phyloP scores from a whole-genome alignment of 2,329 filamentous ascomycete species.

The Dissoconium aciculare region DNA sequence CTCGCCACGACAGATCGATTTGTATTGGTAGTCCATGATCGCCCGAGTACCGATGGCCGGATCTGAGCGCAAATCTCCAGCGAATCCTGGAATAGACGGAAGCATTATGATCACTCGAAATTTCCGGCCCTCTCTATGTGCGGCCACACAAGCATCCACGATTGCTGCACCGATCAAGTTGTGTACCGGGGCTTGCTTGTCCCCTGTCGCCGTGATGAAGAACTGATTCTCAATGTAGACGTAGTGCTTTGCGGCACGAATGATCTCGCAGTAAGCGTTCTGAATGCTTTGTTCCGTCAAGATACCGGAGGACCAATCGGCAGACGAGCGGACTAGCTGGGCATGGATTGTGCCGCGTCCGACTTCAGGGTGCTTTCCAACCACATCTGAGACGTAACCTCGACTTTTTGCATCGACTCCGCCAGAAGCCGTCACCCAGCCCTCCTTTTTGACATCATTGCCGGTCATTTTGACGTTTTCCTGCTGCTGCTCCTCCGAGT shows the following conservation, averaged over 20 bases:
- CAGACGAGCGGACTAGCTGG: conserved; percentile 77
- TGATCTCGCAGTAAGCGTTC: conserved; percentile 73
- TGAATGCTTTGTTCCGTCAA: conserved; percentile 72
- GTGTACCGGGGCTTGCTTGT: conserved; percentile 70
- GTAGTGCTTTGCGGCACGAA: conserved; percentile 74
- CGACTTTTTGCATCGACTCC: conserved; percentile 20
- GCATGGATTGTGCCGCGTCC: conserved; percentile 61
- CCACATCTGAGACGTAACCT: conserved; percentile 14
- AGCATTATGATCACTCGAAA: conserved; percentile 86
- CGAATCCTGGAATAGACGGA: conserved; percentile 84
- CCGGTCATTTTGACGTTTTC: conserved; percentile 21
- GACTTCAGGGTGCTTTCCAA: conserved; percentile 7
- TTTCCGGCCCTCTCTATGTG: conserved; percentile 67
- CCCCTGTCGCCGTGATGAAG: conserved; percentile 87
- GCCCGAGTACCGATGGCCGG: conserved; percentile 75
- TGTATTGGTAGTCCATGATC: conserved; percentile 99
- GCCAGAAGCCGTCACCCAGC: conserved; percentile 19
- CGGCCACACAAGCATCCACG: conserved; percentile 73
- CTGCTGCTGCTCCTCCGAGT: conserved; percentile 11
- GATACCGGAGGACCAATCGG: conserved; percentile 89
- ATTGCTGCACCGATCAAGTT: conserved; percentile 82
- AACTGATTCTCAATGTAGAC: conserved; percentile 99
- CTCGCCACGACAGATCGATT: conserved; percentile 81
- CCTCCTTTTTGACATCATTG: conserved; percentile 21
- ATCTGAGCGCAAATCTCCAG: conserved; percentile 71